Evolutionary conservation across 163 green algal species (phyloP), one percentile per base, ranked within the genome.

Genomic region (Prototheca cutis): DNA sequence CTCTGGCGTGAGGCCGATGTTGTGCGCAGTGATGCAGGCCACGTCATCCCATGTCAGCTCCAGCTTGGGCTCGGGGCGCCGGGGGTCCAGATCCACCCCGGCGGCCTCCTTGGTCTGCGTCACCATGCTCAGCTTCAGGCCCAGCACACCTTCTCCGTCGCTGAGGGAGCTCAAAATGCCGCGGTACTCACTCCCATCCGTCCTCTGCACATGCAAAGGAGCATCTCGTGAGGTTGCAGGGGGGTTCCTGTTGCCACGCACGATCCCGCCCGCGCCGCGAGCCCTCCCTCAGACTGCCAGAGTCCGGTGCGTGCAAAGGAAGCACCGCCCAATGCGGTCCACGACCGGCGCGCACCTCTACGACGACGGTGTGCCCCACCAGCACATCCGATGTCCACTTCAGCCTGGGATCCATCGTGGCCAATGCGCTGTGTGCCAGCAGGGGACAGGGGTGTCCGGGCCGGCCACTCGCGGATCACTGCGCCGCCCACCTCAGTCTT

Each of bases 161-260:
- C 67, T 61, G 29, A 80, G 53, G 4, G 67, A 74, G 53, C 80
- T 62, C 39, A 91, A 86, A 4, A 93, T 74, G 39, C 83, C 84
- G 58, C 87, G 76, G 29, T 86, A 88, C 18, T 75, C 62, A 21
- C 52, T 33, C 1, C 84, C 84, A 31, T 65, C 64, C 13, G 67
- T 71, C 7, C 82, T 55, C 84, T 91, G 75, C 65, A 52, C 8
- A 8, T 8, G 8, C 10, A 8, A 45, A 13, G 36, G 36, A 8
- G 10, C 36, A 13, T 45, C 36, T 21, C 13, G 36, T 21, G 36
- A 45, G 10, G 36, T 45, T 45, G n/a, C n/a, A n/a, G n/a, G n/a
- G n/a, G n/a, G n/a, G n/a, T n/a, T n/a, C n/a, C n/a, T n/a, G n/a
- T n/a, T n/a, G n/a, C n/a, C n/a, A n/a, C n/a, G n/a, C n/a, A n/a